Conservation (phyloP, 78 protist genomes). For the Guillardia theta region DNA sequence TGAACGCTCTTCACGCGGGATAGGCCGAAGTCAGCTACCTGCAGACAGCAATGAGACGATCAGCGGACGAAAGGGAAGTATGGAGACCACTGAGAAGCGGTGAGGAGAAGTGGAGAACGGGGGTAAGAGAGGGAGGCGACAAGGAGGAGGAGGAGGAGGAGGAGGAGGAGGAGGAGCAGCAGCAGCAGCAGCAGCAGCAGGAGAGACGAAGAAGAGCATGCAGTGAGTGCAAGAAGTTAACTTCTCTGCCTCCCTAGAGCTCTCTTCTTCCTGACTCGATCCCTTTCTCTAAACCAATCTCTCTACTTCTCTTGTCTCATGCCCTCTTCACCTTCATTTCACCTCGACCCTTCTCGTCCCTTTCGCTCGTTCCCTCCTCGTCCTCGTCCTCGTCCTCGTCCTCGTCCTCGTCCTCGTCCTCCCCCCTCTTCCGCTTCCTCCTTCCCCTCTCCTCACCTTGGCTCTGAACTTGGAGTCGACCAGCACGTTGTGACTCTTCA, state of each 20-base stretch:
- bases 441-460: not conserved
- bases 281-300: too few species aligned
- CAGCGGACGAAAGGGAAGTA: not conserved
- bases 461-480: not conserved
- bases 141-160: not conserved
- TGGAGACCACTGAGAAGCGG: not conserved
- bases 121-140: not conserved
- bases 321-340: too few species aligned
- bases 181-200: not conserved
- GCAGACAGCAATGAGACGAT: too few species aligned
- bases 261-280: too few species aligned
- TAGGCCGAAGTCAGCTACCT: too few species aligned
- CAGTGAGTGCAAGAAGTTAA: not conserved
- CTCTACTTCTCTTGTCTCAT: too few species aligned
- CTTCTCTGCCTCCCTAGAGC: not conserved
- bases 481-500: slow-evolving; percentile 20
- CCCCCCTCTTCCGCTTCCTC: not conserved
- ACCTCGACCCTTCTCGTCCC: too few species aligned
- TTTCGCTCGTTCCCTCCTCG: too few species aligned
- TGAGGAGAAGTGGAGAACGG: not conserved
- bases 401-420: not conserved
- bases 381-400: too few species aligned
- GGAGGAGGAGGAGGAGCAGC: not conserved
- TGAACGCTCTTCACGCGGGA: too few species aligned
- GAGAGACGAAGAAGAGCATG: not conserved